Conservation (phyloP, 2,329 filamentous ascomycete genomes). For the Lasiodiplodia gonubiensis region DNA sequence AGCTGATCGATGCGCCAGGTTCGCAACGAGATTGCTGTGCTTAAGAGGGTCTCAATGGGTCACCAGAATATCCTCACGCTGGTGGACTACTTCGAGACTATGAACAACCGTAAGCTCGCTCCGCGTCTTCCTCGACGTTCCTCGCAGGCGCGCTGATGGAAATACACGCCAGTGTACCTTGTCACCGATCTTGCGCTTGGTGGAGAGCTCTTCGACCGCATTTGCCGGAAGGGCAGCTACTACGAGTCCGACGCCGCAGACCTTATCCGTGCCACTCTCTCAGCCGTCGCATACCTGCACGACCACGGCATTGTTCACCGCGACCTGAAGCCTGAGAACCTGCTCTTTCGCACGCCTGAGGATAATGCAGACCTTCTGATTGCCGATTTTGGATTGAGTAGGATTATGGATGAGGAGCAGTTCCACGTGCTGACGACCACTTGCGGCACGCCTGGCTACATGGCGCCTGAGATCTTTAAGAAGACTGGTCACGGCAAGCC, state of each 20-base stretch:
- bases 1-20: constrained; percentile 61
- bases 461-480: constrained; percentile 99
- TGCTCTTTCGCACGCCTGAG: constrained; percentile 95
- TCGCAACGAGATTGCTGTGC: constrained; percentile 95
- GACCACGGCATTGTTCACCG: constrained; percentile 98
- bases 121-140: neutral
- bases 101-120: constrained; percentile 79
- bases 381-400: constrained; percentile 91
- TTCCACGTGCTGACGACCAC: constrained; percentile 98
- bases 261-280: constrained; percentile 90
- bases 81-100: constrained; percentile 99
- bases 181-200: constrained; percentile 96
- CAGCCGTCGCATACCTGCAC: constrained; percentile 97
- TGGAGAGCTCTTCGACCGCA: constrained; percentile 96
- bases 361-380: constrained; percentile 97
- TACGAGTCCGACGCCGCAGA: constrained; percentile 97
- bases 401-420: constrained; percentile 99
- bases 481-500: constrained; percentile 98
- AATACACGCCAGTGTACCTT: constrained; percentile 72
- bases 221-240: constrained; percentile 97
- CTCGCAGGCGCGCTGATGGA: neutral
- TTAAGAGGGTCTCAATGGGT: constrained; percentile 98
- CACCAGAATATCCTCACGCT: constrained; percentile 97
- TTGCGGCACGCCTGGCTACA: constrained; percentile 96
- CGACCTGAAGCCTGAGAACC: constrained; percentile 95